A percentile compares a stretch with the other conserved stretches of the same genome.
Evolutionary conservation across 148 eudicot species (phyloP).

Genomic region (Chenopodium suecicum): DNA sequence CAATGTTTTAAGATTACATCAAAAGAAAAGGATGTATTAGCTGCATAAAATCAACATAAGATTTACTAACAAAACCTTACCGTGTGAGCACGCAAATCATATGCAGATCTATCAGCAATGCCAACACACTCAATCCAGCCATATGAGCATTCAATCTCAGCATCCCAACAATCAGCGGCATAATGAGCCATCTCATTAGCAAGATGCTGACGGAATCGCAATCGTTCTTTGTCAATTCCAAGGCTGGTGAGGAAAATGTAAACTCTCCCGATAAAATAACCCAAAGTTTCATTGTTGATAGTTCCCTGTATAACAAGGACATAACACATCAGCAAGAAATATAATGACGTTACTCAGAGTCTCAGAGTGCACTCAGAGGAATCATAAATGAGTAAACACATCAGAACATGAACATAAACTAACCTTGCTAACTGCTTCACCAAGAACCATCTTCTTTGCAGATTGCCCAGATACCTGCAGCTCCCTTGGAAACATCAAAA

Average conservation of each 20-base stretch:
- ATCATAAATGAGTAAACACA: background rate
- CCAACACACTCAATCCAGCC: slow-evolving; percentile 99
- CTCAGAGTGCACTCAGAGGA: background rate
- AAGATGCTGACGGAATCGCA: slow-evolving; percentile 91
- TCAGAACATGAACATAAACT: slow-evolving; percentile 10
- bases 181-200: slow-evolving; percentile 99
- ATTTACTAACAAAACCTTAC: slow-evolving; percentile 37
- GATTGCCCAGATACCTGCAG: slow-evolving; percentile 81
- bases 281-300: slow-evolving; percentile 91
- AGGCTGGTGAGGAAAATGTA: slow-evolving; percentile 74
- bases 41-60: background rate
- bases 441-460: slow-evolving; percentile 58
- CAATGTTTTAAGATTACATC: background rate
- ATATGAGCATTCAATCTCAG: slow-evolving; percentile 90
- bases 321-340: slow-evolving; percentile 10
- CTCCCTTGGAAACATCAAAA: slow-evolving; percentile 92
- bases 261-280: slow-evolving; percentile 93
- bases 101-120: slow-evolving; percentile 94
- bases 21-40: background rate
- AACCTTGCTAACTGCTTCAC: slow-evolving; percentile 84
- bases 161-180: slow-evolving; percentile 99
- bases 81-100: slow-evolving; percentile 85
- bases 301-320: slow-evolving; percentile 49
- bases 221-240: slow-evolving; percentile 80
- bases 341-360: background rate